Evolutionary conservation across 2,329 filamentous ascomycete genomes (phyloP).

Genomic region (Magnaporthales sp.): DNA sequence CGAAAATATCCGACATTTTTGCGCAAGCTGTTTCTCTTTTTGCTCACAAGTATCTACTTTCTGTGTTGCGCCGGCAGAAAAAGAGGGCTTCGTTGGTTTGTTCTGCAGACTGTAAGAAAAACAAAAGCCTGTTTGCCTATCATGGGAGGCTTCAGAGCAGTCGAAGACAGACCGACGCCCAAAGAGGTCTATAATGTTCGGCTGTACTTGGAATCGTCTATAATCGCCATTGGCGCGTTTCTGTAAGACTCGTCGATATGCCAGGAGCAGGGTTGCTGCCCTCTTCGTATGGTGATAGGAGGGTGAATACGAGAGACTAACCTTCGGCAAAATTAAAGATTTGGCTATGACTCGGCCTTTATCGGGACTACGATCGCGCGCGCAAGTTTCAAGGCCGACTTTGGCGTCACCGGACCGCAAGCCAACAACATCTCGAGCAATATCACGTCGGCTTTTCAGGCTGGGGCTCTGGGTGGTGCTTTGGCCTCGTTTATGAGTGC

Average conservation of each 20-base stretch:
- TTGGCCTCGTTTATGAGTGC: slow-evolving; percentile 33
- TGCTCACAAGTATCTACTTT: no score
- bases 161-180: slow-evolving; percentile 45
- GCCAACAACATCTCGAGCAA: slow-evolving; percentile 29
- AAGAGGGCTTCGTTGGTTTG: background rate
- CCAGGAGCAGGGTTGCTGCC: slow-evolving; percentile 3
- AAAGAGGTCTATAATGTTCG: slow-evolving; percentile 46
- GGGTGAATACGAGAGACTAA: background rate
- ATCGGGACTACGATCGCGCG: slow-evolving; percentile 45
- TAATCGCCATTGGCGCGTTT: slow-evolving; percentile 38
- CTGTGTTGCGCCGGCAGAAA: no score
- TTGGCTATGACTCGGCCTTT: slow-evolving; percentile 43
- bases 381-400: slow-evolving; percentile 35
- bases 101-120: background rate
- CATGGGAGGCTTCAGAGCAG: slow-evolving; percentile 5
- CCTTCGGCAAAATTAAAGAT: background rate
- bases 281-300: background rate
- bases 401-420: slow-evolving; percentile 21
- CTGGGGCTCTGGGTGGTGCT: slow-evolving; percentile 44
- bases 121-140: background rate
- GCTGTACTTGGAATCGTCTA: slow-evolving; percentile 35
- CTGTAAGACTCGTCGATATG: slow-evolving; percentile 18
- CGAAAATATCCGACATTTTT: background rate
- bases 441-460: slow-evolving; percentile 38
- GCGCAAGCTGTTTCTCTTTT: background rate